These are phyloP conservation scores for Rhizophagus clarus DNA, from an alignment of 192 early-diverging fungal species.

Conservation along the genomic window DNA sequence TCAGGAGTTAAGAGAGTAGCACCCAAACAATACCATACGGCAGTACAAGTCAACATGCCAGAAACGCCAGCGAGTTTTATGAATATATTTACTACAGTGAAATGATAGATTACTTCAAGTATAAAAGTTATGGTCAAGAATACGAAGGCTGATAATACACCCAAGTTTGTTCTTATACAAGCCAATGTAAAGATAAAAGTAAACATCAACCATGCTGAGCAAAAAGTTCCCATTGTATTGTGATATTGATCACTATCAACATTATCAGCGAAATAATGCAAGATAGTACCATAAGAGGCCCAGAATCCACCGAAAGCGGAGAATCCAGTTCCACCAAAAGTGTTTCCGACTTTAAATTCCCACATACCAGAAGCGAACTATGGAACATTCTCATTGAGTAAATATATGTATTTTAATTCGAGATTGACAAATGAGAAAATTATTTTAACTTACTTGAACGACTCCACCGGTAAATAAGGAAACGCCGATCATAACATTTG, in stretches of 20 bases:
- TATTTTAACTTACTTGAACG: slow-evolving; percentile 52
- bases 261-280: neutral
- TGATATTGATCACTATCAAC: neutral
- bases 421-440: too few relatives aligned
- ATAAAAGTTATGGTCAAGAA: slow-evolving; percentile 3
- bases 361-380: slow-evolving; percentile 81
- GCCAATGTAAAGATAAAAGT: slow-evolving; percentile 33
- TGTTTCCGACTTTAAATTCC: slow-evolving; percentile 79
- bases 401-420: neutral
- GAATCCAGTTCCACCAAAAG: slow-evolving; percentile 84
- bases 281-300: slow-evolving; percentile 21
- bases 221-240: slow-evolving; percentile 18
- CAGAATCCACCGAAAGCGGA: slow-evolving; percentile 32
- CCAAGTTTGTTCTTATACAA: slow-evolving; percentile 21
- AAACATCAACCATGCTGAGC: slow-evolving; percentile 13
- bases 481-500: slow-evolving; percentile 71
- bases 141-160: slow-evolving; percentile 26
- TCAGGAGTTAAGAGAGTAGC: slow-evolving; percentile 22
- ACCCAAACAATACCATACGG: slow-evolving; percentile 24
- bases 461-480: slow-evolving; percentile 60
- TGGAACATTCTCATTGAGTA: slow-evolving; percentile 66
- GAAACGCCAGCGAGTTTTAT: neutral
- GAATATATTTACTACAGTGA: neutral
- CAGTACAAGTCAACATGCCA: neutral
- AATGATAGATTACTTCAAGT: neutral